These are phyloP conservation scores for Emmonsiellopsis sp. DNA, from an alignment of 2,329 filamentous ascomycete species.

Conservation along the genomic window DNA sequence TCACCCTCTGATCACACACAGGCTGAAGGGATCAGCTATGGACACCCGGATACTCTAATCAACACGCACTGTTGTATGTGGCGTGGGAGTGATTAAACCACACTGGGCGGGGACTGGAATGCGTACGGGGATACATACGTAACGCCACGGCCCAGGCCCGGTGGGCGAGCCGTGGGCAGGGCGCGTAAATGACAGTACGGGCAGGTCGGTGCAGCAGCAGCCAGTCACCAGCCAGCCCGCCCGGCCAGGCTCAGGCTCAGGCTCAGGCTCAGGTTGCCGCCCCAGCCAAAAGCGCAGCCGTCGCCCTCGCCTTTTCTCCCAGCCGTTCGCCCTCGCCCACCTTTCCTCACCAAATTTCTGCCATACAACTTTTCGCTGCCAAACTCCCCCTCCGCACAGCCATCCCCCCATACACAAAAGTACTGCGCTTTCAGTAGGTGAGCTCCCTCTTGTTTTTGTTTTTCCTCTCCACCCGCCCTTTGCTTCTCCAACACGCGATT, in stretches of 20 bases:
- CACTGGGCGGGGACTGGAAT: too few relatives aligned
- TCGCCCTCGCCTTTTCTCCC: slow-evolving; percentile 21
- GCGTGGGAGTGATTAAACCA: too few relatives aligned
- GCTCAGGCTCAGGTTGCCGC: neutral
- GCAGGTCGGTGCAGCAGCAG: neutral
- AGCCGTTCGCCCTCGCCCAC: slow-evolving; percentile 23
- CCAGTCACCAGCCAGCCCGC: slow-evolving; percentile 17
- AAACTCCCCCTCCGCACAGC: slow-evolving; percentile 17
- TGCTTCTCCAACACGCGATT: slow-evolving; percentile 5
- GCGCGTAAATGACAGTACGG: too few relatives aligned
- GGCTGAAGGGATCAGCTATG: too few relatives aligned
- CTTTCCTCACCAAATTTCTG: slow-evolving; percentile 21
- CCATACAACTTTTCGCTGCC: slow-evolving; percentile 25
- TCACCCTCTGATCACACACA: neutral
- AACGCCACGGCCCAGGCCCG: too few relatives aligned
- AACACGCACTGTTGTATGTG: neutral
- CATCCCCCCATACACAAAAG: slow-evolving; percentile 24
- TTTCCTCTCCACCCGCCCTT: slow-evolving; percentile 9
- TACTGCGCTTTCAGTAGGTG: slow-evolving; percentile 28
- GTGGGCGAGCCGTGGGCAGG: too few relatives aligned
- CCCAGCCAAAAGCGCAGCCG: slow-evolving; percentile 12
- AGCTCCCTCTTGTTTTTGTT: slow-evolving; percentile 23
- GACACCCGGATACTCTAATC: neutral
- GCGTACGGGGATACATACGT: too few relatives aligned
- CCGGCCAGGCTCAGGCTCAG: slow-evolving; percentile 1